Percentiles rank a stretch among this genome's conserved stretches.
These are phyloP conservation scores for Clonostachys solani DNA, from an alignment of 2,329 filamentous ascomycete species.

Conservation along the genomic window DNA sequence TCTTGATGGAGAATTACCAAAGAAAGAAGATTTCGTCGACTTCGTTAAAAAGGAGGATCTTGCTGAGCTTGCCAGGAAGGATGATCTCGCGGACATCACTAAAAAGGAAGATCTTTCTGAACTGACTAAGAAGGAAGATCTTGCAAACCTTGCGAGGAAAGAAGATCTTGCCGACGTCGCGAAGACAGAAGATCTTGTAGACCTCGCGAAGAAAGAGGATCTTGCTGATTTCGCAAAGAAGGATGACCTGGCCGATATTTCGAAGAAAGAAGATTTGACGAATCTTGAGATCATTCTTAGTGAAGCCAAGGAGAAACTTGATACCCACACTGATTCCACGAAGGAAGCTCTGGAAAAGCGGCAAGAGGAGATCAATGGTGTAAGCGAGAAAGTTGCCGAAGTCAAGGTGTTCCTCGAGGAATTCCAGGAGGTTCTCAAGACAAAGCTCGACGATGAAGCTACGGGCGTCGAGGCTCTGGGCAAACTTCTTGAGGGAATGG, in stretches of 20 bases:
- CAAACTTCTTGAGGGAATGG: constrained; percentile 62
- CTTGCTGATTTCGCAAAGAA: neutral
- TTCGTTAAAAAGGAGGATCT: constrained; percentile 1
- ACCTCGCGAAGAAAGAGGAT: constrained; percentile 39
- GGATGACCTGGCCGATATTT: constrained; percentile 44
- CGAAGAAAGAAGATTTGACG: constrained; percentile 49
- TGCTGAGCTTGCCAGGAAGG: constrained; percentile 62
- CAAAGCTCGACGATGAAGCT: constrained; percentile 71
- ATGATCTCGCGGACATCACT: constrained; percentile 55
- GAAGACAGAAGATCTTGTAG: constrained; percentile 66
- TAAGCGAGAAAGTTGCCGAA: constrained; percentile 74
- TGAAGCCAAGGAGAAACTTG: constrained; percentile 65
- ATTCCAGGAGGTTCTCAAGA: constrained; percentile 71
- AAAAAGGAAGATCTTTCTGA: constrained; percentile 1
- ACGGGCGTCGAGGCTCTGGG: constrained; percentile 70
- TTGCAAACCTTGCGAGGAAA: constrained; percentile 60
- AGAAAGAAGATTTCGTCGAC: neutral
- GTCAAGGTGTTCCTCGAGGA: constrained; percentile 75
- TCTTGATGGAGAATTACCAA: constrained; percentile 46
- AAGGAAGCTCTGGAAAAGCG: constrained; percentile 46
- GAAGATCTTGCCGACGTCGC: constrained; percentile 68
- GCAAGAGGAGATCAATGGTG: constrained; percentile 52
- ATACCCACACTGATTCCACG: constrained; percentile 62
- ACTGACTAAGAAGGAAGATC: neutral
- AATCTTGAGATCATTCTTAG: constrained; percentile 64